Evolutionary conservation across 306 rosid species (phyloP).

Genomic region (Vigna trinervia): DNA sequence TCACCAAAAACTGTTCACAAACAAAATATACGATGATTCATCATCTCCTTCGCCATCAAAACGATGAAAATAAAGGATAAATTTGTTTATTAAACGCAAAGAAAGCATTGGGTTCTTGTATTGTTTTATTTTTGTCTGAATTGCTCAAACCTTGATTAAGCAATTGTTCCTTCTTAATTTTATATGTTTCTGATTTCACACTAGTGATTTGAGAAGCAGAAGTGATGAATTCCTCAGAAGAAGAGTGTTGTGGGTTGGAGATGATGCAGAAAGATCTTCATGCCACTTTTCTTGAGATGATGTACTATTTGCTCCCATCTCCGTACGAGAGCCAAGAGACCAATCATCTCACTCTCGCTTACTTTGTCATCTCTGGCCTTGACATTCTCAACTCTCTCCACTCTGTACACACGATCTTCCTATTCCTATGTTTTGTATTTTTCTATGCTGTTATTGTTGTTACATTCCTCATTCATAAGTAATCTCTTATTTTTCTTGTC

Average conservation of each 20-base stretch:
- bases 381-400: constrained; percentile 70
- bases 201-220: background rate
- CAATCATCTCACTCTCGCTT: constrained; percentile 92
- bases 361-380: constrained; percentile 84
- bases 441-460: background rate
- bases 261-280: constrained; percentile 72
- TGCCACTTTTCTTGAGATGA: constrained; percentile 63
- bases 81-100: background rate
- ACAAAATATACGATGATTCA: background rate
- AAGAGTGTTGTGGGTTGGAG: background rate
- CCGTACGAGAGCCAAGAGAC: constrained; percentile 77
- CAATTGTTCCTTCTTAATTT: background rate
- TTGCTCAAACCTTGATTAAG: background rate
- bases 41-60: background rate
- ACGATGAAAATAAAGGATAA: background rate
- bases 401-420: constrained; percentile 41
- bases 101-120: background rate
- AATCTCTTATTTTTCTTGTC: background rate
- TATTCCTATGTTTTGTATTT: background rate
- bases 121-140: background rate
- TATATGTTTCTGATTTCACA: constrained; percentile 4
- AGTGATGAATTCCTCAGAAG: constrained; percentile 38
- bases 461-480: background rate
- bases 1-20: background rate
- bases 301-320: constrained; percentile 72